These are phyloP conservation scores for Epichloe sibirici DNA, from an alignment of 2,329 filamentous ascomycete genomes.

Conservation along the genomic window DNA sequence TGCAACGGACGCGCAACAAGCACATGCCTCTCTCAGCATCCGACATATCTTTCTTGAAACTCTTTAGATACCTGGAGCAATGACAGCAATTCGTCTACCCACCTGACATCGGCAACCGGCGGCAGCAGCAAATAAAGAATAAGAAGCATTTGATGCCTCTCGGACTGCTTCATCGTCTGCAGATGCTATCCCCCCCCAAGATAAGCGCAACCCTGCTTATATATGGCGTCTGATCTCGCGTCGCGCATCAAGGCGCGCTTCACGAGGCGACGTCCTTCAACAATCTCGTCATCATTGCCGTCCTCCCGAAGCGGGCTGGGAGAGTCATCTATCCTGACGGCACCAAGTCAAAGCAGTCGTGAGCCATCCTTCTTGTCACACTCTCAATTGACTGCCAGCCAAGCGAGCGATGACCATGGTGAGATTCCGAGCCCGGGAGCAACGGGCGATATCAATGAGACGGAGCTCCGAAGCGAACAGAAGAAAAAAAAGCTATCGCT, in stretches of 20 bases:
- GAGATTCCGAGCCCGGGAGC: neutral
- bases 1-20: neutral
- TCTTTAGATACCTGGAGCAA: neutral
- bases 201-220: conserved; percentile 9
- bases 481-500: neutral
- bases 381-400: conserved; percentile 1
- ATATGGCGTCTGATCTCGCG: conserved; percentile 30
- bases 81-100: neutral
- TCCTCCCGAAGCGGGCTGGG: conserved; percentile 18
- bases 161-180: neutral
- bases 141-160: neutral
- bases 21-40: neutral
- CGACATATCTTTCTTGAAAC: no score
- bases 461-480: neutral
- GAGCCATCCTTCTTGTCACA: conserved; percentile 1
- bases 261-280: conserved; percentile 28
- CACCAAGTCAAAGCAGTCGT: conserved; percentile 7
- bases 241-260: conserved; percentile 36
- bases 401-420: conserved; percentile 1
- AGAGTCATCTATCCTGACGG: conserved; percentile 9
- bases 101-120: neutral
- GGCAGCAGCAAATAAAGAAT: neutral
- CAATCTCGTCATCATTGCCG: conserved; percentile 23
- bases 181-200: conserved; percentile 6
- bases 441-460: neutral